Evolutionary conservation across 441 rosid genomes (phyloP).

Genomic region (Mallotus japonicus): DNA sequence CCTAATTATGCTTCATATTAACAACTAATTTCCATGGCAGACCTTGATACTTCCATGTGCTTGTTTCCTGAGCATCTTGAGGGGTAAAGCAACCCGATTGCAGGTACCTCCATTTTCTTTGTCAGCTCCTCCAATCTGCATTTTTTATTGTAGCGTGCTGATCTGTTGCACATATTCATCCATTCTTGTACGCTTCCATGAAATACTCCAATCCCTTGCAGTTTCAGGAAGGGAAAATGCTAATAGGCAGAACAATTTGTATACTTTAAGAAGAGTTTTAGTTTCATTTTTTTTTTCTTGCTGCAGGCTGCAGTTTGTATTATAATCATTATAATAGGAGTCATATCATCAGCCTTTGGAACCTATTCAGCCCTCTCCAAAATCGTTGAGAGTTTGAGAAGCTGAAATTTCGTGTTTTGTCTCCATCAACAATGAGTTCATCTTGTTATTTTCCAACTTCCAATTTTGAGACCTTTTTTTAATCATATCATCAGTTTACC

Average conservation of each 20-base stretch:
- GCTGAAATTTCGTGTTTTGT: conserved; percentile 25
- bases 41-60: conserved; percentile 79
- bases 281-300: not conserved
- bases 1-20: not conserved
- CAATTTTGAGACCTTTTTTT: conserved; percentile 3
- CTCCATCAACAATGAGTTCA: conserved; percentile 4
- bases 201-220: not conserved
- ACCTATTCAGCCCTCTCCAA: conserved; percentile 59
- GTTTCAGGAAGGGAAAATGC: not conserved
- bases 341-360: conserved; percentile 54
- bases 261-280: not conserved
- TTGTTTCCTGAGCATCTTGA: conserved; percentile 75
- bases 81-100: conserved; percentile 42
- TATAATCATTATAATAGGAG: conserved; percentile 58
- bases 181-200: not conserved
- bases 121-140: no score
- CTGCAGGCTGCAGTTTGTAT: conserved; percentile 55
- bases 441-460: not conserved
- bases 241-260: not conserved
- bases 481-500: not conserved
- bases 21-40: conserved; percentile 36
- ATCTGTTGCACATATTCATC: not conserved
- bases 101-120: conserved; percentile 43
- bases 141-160: not conserved
- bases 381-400: conserved; percentile 52